These are phyloP conservation scores for Escallonia rubra DNA, from an alignment of 129 eudicot genomes.

Conservation along the genomic window DNA sequence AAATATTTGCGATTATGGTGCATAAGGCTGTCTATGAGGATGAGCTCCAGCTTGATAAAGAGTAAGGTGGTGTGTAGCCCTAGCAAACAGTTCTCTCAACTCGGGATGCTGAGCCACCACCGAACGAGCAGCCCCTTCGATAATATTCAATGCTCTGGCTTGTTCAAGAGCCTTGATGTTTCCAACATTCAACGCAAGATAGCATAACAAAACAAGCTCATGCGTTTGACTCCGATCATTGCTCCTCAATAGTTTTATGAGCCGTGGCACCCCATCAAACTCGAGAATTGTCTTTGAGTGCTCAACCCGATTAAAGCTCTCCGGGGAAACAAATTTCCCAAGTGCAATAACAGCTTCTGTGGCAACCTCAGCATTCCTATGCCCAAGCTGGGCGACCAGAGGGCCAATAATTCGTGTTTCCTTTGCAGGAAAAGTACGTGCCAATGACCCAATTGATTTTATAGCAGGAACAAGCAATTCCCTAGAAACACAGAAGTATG, in stretches of 20 bases:
- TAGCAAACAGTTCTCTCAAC: no score
- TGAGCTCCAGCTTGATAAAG: no score
- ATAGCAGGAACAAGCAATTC: constrained; percentile 44
- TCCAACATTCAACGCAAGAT: constrained; percentile 57
- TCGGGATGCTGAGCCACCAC: no score
- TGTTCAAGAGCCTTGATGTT: constrained; percentile 55
- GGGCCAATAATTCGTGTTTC: constrained; percentile 62
- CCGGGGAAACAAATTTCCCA: constrained; percentile 54
- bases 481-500: no score
- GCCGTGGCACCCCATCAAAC: constrained; percentile 39
- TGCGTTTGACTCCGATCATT: constrained; percentile 30
- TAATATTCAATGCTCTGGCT: constrained; percentile 49
- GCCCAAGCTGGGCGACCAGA: constrained; percentile 47
- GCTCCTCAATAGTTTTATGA: constrained; percentile 45
- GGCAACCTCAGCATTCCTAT: constrained; percentile 31
- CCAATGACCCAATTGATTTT: constrained; percentile 62
- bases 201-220: constrained; percentile 53
- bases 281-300: constrained; percentile 68
- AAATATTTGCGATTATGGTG: no score
- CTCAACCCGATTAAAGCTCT: constrained; percentile 49
- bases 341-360: constrained; percentile 54
- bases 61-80: no score
- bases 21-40: constrained; percentile 27
- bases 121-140: constrained; percentile 60
- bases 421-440: constrained; percentile 73